Base-by-base conservation (phyloP, 495 filamentous ascomycete genomes). In the Penicillium roqueforti region DNA sequence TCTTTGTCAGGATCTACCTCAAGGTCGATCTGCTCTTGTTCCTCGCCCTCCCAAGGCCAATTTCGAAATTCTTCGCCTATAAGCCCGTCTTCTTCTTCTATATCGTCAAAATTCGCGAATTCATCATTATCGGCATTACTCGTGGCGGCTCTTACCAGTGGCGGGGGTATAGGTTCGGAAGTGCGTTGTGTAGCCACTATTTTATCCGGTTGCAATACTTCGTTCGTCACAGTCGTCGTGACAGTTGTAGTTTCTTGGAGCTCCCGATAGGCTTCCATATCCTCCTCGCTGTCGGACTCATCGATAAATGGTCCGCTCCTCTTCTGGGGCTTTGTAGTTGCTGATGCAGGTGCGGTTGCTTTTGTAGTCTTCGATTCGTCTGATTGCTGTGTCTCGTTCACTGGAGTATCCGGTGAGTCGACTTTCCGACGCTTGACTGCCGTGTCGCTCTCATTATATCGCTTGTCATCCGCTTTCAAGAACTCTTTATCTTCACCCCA, bases 71-170 rank as follows among this genome's bases (percentile, higher is more conserved):
- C 69, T 34, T 73, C 66, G 37, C 69, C 72, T 65, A 67, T 47
- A 61, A 69, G 63, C 51, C 64, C 67, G 19, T 73, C 61, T 39
- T 74, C 75, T 72, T 85, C 75, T 72, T 85, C 85, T 56, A 86
- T 72, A 61, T 86, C 86, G 56, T 86, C 84, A 71, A 88, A 87
- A 66, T 85, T 84, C 51, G 83, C 79, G 67, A 81, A 81, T 47
- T 83, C 80, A 49, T 83, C 75, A 60, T 77, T 73, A 57, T 77
- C 79, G 50, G 71, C 69, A 67, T 81, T 68, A 70, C 64, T 85
- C 59, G 81, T 85, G 44, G 65, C 69, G 61, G 82, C 78, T 68
- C 76, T 79, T 62, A 84, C 80, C 61, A 83, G 68, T 47, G 72
- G 58, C 60, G 60, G 69, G 57, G 56, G 61, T 51, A 53, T 57